These are phyloP conservation scores for Colletotrichum theobromicola DNA, from an alignment of 2,329 filamentous ascomycete species.

Conservation along the genomic window DNA sequence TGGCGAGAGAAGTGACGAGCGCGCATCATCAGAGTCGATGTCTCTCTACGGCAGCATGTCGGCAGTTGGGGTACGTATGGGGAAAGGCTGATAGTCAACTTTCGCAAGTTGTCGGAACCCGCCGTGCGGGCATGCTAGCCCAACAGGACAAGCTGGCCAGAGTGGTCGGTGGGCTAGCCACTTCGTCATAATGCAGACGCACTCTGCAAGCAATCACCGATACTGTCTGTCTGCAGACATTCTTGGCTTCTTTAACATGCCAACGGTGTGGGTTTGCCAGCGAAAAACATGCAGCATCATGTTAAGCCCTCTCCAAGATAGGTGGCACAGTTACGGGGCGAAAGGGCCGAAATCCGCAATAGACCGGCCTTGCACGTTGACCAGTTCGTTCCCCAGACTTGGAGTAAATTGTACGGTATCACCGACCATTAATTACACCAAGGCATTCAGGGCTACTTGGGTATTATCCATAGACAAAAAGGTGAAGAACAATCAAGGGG, in stretches of 20 bases:
- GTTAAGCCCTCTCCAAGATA: neutral
- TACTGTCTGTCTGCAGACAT: neutral
- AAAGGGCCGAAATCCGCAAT: neutral
- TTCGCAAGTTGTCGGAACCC: neutral
- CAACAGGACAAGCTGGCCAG: neutral
- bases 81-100: neutral
- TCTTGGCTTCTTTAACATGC: neutral
- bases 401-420: neutral
- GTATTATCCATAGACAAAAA: neutral
- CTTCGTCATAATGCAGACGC: neutral
- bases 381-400: neutral
- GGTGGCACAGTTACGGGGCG: neutral
- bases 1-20: neutral
- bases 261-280: neutral
- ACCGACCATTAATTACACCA: neutral
- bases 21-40: neutral
- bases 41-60: neutral
- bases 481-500: neutral
- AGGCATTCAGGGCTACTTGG: neutral
- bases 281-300: neutral
- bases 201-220: neutral
- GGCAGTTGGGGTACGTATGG: neutral
- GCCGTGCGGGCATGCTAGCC: neutral
- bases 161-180: neutral
- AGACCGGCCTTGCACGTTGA: neutral